Conservation (phyloP, 352 stramenopile genomes). For the Peronospora belbahrii region DNA sequence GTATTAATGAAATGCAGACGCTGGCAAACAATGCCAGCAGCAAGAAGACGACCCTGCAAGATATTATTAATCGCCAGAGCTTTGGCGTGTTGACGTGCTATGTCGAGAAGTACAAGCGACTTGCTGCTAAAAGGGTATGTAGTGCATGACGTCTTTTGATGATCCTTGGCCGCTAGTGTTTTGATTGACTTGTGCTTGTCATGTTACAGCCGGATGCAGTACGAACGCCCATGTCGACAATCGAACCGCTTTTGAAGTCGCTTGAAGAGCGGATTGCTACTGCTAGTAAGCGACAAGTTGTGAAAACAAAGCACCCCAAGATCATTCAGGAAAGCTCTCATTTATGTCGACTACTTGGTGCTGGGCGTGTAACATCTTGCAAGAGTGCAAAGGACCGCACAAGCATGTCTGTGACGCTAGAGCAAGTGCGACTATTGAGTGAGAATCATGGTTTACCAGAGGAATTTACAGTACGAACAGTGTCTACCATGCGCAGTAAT, state of each 20-base stretch:
- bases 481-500: constrained; percentile 74
- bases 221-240: constrained; percentile 33
- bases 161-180: neutral
- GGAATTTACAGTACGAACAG: constrained; percentile 50
- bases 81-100: constrained; percentile 50
- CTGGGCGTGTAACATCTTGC: constrained; percentile 89
- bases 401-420: constrained; percentile 93
- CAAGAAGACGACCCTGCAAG: constrained; percentile 63
- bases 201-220: constrained; percentile 32
- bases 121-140: constrained; percentile 32
- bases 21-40: constrained; percentile 59
- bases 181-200: neutral
- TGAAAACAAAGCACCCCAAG: constrained; percentile 71
- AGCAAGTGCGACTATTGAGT: constrained; percentile 70
- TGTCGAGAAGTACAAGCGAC: constrained; percentile 54
- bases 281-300: constrained; percentile 51
- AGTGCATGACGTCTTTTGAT: neutral
- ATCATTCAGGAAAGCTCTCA: constrained; percentile 64
- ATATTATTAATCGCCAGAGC: constrained; percentile 72
- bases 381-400: constrained; percentile 95
- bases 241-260: constrained; percentile 35
- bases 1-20: constrained; percentile 80
- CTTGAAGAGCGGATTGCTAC: constrained; percentile 45
- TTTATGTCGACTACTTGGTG: constrained; percentile 78
- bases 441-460: constrained; percentile 52